Base-by-base conservation (phyloP, 345 rosid genomes). In the Chamaenerion angustifolium region DNA sequence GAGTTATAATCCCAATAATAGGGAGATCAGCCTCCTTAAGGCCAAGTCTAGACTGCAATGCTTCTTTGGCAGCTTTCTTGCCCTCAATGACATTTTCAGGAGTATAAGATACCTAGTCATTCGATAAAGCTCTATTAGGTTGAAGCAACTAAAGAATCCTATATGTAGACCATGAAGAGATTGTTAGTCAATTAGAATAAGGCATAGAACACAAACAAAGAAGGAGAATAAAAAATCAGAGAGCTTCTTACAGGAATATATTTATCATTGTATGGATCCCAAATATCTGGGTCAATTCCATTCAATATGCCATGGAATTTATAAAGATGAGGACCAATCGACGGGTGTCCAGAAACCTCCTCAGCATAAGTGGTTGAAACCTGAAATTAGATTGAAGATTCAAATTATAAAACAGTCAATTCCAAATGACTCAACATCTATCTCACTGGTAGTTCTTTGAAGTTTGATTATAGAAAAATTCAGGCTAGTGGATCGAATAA, bases 261-360 rank as follows among this genome's bases (percentile, higher is more conserved):
- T 42, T 63, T 68, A 60, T 90, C 98, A 25, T 81, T 83, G 66
- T 68, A 86, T 23, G 98, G 95, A 72, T 90, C 95, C 98, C 98
- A 90, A 51, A 90, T 90, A 56, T 86, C 94, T 8, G 83, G 94
- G 40, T 90, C 98, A 12, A 90, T 81, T 55, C 98, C 98, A 50
- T 90, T 90, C 56, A 90, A 56, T 70, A 90, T 90, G 13, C 95
- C 98, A 35, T 81, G 83, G 68, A 90, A 83, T 61, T 90, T 90
- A 68, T 63, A 56, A 19, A 90, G 78, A 69, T 86, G 73, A 52
- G 95, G 76, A 66, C 94, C 75, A 40, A 90, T 52, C 3, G 57
- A 61, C 45, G 92, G 59, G 68, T 83, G 75, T 59, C 95, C 85
- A 58, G 98, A 76, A 48, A 86, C 83, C 71, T 90, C 98, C 53